Conservation (phyloP, 805 yeast genomes). For the Wickerhamiella domercqiae region DNA sequence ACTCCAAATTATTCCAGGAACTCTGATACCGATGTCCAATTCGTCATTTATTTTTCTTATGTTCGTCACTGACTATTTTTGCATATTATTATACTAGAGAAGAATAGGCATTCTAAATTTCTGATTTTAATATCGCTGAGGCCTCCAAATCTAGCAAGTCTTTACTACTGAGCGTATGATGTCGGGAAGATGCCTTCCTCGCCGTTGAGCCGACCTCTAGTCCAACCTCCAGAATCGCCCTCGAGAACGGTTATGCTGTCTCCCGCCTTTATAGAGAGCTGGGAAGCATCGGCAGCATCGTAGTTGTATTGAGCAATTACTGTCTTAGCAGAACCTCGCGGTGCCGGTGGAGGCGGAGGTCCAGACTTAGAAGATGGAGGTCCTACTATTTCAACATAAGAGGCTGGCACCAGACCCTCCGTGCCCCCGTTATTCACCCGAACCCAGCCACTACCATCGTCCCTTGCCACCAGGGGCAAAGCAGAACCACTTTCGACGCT, state of each 20-base stretch:
- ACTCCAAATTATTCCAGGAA: no score
- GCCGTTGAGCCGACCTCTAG: conserved; percentile 70
- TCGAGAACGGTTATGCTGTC: conserved; percentile 52
- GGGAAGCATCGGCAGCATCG: conserved; percentile 65
- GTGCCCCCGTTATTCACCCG: conserved; percentile 33
- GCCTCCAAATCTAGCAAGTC: no score
- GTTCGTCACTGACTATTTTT: no score
- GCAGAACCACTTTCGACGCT: conserved; percentile 45
- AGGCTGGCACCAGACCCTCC: conserved; percentile 72
- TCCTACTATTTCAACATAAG: conserved; percentile 41
- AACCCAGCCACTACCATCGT: conserved; percentile 94
- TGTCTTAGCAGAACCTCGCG: conserved; percentile 28
- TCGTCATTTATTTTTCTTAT: no score
- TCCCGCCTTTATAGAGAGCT: conserved; percentile 54
- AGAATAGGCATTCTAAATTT: no score
- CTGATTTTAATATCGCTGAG: no score
- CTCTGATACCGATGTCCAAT: no score
- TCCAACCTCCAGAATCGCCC: conserved; percentile 85
- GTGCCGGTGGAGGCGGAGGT: conserved; percentile 62
- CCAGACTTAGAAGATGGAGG: conserved; percentile 28
- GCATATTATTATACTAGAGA: no score
- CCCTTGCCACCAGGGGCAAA: conserved; percentile 43
- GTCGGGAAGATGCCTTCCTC: conserved; percentile 62
- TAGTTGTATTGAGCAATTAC: conserved; percentile 59
- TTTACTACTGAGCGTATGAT: conserved; percentile 41